Conservation (phyloP, 805 yeast genomes). For the Komagataella populi region DNA sequence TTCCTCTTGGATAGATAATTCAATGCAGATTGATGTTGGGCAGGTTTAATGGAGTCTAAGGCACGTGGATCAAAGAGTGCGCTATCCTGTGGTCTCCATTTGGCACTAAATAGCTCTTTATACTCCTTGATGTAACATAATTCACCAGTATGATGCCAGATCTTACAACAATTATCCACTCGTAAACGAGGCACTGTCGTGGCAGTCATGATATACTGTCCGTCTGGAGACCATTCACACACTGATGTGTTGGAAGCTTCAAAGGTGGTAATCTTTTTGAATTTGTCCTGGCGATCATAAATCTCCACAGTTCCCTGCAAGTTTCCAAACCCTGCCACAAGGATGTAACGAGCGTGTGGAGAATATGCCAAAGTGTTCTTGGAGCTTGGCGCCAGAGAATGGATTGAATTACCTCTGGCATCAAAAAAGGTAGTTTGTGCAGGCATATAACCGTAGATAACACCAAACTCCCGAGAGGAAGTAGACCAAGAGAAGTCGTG, state of each 20-base stretch:
- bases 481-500: conserved; percentile 98
- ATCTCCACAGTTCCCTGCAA: conserved; percentile 94
- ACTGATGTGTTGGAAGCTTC: conserved; percentile 93
- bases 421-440: conserved; percentile 91
- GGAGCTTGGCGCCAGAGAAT: conserved; percentile 73
- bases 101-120: conserved; percentile 65
- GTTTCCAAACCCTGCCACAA: conserved; percentile 97
- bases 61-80: conserved; percentile 41
- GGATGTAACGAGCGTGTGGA: conserved; percentile 83
- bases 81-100: conserved; percentile 67
- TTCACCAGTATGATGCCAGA: conserved; percentile 88
- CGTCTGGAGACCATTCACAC: conserved; percentile 97
- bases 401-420: conserved; percentile 79
- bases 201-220: conserved; percentile 84
- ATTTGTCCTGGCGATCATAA: conserved; percentile 81
- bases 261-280: conserved; percentile 63
- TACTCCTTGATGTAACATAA: conserved; percentile 68
- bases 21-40: conserved; percentile 58
- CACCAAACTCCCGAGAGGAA: conserved; percentile 92
- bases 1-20: conserved; percentile 34
- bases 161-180: conserved; percentile 88
- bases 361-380: conserved; percentile 85
- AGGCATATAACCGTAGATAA: conserved; percentile 96
- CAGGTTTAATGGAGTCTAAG: conserved; percentile 32
- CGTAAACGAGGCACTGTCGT: conserved; percentile 94